Evolutionary conservation across 2,329 filamentous ascomycete species (phyloP), one percentile per base, ranked within the genome.

Genomic region (Mycosphaerella sp.): DNA sequence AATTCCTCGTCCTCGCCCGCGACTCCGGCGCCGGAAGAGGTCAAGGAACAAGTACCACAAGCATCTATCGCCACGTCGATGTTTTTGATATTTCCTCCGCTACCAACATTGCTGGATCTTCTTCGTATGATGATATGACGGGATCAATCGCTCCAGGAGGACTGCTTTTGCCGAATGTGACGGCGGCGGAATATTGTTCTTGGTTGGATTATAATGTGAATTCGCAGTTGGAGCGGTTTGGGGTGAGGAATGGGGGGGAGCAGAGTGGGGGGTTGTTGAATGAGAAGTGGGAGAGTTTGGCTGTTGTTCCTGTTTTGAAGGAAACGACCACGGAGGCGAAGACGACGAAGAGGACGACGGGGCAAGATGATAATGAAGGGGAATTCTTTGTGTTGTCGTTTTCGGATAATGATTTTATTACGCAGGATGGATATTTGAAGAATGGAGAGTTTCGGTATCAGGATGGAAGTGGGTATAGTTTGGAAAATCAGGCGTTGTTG

Each of bases 251-350:
- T 61, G 85, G 85, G 2, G 85, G 83, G 0, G 71, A 69, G 0
- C 78, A 84, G 60, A 79, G 86, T 63, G 63, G 70, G 0, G 71
- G 68, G 0, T 69, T 89, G 36, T 65, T 89, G 66, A 88, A 89
- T 62, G 85, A 89, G 74, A 89, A 89, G 66, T 89, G 86, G 86
- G 86, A 90, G 73, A 81, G 79, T 17, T 70, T 89, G 45, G 80
- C 81, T 2, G 66, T 88, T 23, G 76, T 82, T 2, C 83, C 83
- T 1, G 78, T 17, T 17, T 17, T 81, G 6, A 74, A 82, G 50
- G 67, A 70, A 2, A 64, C 66, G 14, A 17, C 14, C 14, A 17
- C 14, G 14, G 14, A 17, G 14, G 14, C 14, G 14, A 17, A 17
- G 14, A 17, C 14, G 14, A 17, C 14, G 14, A 17, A 17, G 14